Conservation (phyloP, 176 grass and related monocot species). For the Hordeum marinum region DNA sequence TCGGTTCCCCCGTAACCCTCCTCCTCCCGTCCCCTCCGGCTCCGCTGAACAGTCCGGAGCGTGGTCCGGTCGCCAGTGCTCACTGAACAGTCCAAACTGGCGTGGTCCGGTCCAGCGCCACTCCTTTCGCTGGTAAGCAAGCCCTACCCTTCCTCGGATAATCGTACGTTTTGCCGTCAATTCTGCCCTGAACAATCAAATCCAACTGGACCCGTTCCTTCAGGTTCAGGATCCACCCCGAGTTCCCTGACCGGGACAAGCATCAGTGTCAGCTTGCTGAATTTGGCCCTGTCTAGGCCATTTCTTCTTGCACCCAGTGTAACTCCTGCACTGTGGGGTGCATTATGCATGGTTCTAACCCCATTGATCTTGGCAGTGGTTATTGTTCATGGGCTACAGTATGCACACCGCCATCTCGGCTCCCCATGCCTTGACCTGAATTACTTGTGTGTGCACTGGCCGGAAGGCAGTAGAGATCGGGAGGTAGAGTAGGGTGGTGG, state of each 20-base stretch:
- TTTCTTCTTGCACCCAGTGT: not conserved
- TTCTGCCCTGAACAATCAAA: not conserved
- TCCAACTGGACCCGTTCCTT: not conserved
- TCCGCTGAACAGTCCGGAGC: not conserved
- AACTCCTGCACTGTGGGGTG: not conserved
- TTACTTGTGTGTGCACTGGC: not conserved
- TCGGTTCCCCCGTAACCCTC: not conserved
- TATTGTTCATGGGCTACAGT: not conserved
- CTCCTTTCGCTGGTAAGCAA: not conserved
- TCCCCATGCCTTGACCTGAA: not conserved
- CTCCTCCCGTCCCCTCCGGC: not conserved
- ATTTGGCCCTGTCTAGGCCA: too few species aligned
- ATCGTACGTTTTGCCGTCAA: not conserved
- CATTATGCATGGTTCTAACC: not conserved
- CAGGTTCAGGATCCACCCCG: not conserved
- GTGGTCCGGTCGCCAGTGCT: not conserved
- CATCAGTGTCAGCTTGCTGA: not conserved
- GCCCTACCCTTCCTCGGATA: not conserved
- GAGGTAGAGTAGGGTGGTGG: constrained; percentile 3
- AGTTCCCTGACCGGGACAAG: not conserved
- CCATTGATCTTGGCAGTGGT: not conserved
- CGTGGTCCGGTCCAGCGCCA: not conserved
- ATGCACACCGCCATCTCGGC: not conserved
- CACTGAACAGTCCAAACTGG: not conserved
- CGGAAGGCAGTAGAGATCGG: not conserved